Base-by-base conservation (phyloP, 1,139 yeast species). In the Protomyces lactucae-debilis region DNA sequence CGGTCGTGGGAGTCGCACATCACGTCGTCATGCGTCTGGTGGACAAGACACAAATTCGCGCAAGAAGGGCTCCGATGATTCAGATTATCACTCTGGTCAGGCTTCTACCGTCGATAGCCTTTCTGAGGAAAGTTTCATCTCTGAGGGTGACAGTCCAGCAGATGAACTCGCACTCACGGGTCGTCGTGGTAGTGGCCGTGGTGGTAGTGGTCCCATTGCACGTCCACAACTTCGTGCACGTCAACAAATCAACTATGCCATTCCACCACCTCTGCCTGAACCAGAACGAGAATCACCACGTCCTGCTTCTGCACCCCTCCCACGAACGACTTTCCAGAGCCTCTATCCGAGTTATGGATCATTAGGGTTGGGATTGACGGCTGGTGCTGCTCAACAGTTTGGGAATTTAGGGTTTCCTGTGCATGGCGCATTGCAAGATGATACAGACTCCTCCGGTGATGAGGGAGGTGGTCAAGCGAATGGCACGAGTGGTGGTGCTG, bases 261-360 rank as follows among this genome's bases (percentile, higher is more conserved):
- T 64, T 14, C 65, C 65, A 12, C 65, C 65, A 3, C 65, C 64
- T 8, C 52, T 64, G 14, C 60, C 65, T 2, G 63, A 59, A 39
- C 63, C 53, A n/a, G 54, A 40, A 51, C 32, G 53, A 8, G 48
- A 36, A 10, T 23, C 57, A n/a, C 35, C 56, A 18, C 39, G 40
- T n/a, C 16, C 37, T 14, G 25, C 55, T 9, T 16, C 53, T 9
- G 63, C 35, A 4, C 53, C 52, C 10, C 14, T 14, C 9, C 45
- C 46, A 14, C 63, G 57, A 8, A 52, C 32, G n/a, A 40, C 55
- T 16, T 59, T 59, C 32, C 56, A 51, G 14, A 43, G 63, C 40
- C 56, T 59, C 2, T 59, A 59, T 43, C 63, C 63, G 18, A 55
- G 45, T 28, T 59, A 59, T 32, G 53, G 63, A 5, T 21, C 35